Base-by-base conservation (phyloP, 192 early-diverging fungal genomes). In the Backusella australiensis region DNA sequence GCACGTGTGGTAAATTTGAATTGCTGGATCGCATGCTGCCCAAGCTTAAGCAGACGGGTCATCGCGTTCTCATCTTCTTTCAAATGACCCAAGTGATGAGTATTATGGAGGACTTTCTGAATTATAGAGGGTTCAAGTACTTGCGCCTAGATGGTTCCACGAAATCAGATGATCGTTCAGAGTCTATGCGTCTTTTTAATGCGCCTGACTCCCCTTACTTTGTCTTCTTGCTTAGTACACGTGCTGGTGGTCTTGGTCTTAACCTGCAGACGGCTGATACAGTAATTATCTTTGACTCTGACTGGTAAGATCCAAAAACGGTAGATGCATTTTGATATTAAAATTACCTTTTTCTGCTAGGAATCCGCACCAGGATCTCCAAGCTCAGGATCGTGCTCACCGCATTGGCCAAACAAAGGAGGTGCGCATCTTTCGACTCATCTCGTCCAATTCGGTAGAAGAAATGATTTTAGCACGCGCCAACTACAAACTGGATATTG, bases 371-470 rank as follows among this genome's bases (percentile, higher is more conserved):
- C 95, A 96, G 73, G 98, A 99, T 86, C 87, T 97, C 38, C 98
- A 99, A 87, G 98, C 98, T 0, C 97, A 97, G 83, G 98, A 98
- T 89, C 96, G 98, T 82, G 98, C 98, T 6, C 97, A 99, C 86
- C 95, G 98, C 84, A 99, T 99, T 78, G 98, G 98, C 42, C 98
- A 99, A 83, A 98, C 92, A 14, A 98, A 97, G 75, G 96, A 98
- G 84, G 98, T 99, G 26, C 91, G 94, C 19, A 96, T 99, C 71
- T 90, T 98, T 82, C 91, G 96, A 19, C 77, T 99, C 71, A 94
- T 99, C 56, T 96, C 95, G 0, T 89, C 93, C 34, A 91, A 93
- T 44, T 96, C 97, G 0, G 90, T 99, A 41, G 98, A 99, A 80
- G 98, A 98, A 83, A 90, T 87, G 69, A 98, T 99, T 76, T 77